Conservation (phyloP, 2,329 filamentous ascomycete species). For the Huntiella decipiens region DNA sequence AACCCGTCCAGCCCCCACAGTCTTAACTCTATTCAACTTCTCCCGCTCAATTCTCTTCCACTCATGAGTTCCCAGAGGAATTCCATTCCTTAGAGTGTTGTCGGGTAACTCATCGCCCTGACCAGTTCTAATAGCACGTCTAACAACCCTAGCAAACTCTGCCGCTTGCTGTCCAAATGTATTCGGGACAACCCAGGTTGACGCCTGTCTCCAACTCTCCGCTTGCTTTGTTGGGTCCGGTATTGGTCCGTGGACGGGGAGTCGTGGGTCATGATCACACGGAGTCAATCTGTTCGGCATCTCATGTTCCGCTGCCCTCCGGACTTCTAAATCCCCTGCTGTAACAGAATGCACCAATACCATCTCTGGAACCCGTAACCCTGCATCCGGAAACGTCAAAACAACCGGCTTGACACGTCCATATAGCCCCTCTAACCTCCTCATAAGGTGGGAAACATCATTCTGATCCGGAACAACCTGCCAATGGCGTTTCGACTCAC, state of each 20-base stretch:
- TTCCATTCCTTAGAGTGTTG: no score
- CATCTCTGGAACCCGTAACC: conserved; percentile 29
- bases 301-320: conserved; percentile 27
- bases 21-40: background rate
- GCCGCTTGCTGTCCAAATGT: conserved; percentile 6
- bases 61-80: background rate
- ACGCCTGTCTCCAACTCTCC: background rate
- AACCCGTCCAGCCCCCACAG: background rate
- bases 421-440: background rate
- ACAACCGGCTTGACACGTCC: conserved; percentile 18
- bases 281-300: conserved; percentile 23
- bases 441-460: conserved; percentile 6
- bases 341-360: conserved; percentile 27
- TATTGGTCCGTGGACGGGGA: conserved; percentile 22
- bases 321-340: background rate
- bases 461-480: conserved; percentile 1
- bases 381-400: conserved; percentile 28
- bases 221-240: background rate
- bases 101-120: background rate
- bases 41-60: background rate
- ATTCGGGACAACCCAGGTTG: conserved; percentile 1
- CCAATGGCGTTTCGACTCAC: conserved; percentile 10
- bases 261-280: conserved; percentile 27
- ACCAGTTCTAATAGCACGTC: conserved; percentile 13
- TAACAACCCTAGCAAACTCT: conserved; percentile 8